Conservation (phyloP, 2,329 filamentous ascomycete genomes). For the Scedosporium dehoogii region DNA sequence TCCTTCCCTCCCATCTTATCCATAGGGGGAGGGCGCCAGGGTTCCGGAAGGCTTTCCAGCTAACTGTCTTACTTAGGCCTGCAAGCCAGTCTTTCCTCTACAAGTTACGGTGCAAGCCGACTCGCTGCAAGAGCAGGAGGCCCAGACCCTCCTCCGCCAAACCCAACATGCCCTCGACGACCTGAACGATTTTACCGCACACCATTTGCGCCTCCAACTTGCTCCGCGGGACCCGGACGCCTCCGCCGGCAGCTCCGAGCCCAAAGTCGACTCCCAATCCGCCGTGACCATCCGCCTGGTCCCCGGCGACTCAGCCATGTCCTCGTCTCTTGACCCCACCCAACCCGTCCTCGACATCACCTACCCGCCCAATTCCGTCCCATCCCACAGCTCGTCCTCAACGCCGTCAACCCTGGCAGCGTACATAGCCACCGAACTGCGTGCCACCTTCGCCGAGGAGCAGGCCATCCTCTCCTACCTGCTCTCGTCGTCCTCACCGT, state of each 20-base stretch:
- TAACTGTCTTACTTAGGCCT: slow-evolving; percentile 41
- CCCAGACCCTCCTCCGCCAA: slow-evolving; percentile 63
- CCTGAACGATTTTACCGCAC: slow-evolving; percentile 74
- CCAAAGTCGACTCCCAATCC: slow-evolving; percentile 35
- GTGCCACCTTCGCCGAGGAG: slow-evolving; percentile 75
- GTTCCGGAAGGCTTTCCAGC: background rate
- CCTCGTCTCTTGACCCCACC: slow-evolving; percentile 58
- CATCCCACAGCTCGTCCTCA: slow-evolving; percentile 57
- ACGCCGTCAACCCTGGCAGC: slow-evolving; percentile 53
- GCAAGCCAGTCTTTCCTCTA: slow-evolving; percentile 79
- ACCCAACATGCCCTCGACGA: slow-evolving; percentile 82
- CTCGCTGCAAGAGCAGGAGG: slow-evolving; percentile 54
- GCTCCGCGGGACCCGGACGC: slow-evolving; percentile 20
- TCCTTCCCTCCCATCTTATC: background rate
- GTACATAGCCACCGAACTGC: slow-evolving; percentile 70
- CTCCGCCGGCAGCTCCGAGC: slow-evolving; percentile 12
- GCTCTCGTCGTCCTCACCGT: slow-evolving; percentile 48
- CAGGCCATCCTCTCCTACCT: slow-evolving; percentile 75
- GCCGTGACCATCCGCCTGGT: slow-evolving; percentile 64
- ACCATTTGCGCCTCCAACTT: slow-evolving; percentile 55
- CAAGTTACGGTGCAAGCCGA: slow-evolving; percentile 68
- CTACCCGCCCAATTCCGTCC: slow-evolving; percentile 61
- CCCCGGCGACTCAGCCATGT: slow-evolving; percentile 45
- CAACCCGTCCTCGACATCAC: slow-evolving; percentile 65
- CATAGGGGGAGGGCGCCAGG: background rate